Base-by-base conservation (phyloP, 257 asterid species). In the Solanum sparsipilum region DNA sequence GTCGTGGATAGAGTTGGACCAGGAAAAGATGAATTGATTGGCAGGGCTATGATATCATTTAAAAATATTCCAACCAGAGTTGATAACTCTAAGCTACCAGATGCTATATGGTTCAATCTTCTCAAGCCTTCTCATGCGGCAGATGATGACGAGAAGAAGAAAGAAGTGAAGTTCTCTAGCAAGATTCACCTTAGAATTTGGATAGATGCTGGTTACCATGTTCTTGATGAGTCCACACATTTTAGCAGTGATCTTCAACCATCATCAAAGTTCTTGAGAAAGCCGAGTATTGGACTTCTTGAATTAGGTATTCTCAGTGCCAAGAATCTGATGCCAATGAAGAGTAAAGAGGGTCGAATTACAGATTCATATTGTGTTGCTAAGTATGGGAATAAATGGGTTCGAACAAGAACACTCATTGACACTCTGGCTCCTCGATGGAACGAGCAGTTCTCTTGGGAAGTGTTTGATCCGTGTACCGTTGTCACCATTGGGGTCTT, bases 361-460 rank as follows among this genome's bases (percentile, higher is more conserved):
- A 96, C 99, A 0, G 99, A 97, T 87, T 95, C 99, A 9, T 97
- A 97, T 70, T 97, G 99, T 44, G 97, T 97, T 65, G 99, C 98
- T 0, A 97, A 95, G 90, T 97, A 97, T 46, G 99, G 99, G n/a
- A 96, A 93, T 94, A 97, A 97, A 87, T 97, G 99, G 99, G 92
- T 94, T 63, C 94, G 99, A 35, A 97, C 99, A 13, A 91, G 99
- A 84, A 97, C 99, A 2, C 95, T 96, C 36, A 93, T 96, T 8
- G 93, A 95, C 91, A 92, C 94, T 7, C 90, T 95, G 84, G 90
- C 92, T 63, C 99, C 99, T 39, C 90, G 93, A 16, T 97, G 98
- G 98, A 97, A 97, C 41, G 99, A 97, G 92, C 99, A 97, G 94
- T 97, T 95, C 81, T 96, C 99, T 1, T 97, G 99, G 99, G 99